Base-by-base conservation (phyloP, 78 protist species). In the Acrasis kona region DNA sequence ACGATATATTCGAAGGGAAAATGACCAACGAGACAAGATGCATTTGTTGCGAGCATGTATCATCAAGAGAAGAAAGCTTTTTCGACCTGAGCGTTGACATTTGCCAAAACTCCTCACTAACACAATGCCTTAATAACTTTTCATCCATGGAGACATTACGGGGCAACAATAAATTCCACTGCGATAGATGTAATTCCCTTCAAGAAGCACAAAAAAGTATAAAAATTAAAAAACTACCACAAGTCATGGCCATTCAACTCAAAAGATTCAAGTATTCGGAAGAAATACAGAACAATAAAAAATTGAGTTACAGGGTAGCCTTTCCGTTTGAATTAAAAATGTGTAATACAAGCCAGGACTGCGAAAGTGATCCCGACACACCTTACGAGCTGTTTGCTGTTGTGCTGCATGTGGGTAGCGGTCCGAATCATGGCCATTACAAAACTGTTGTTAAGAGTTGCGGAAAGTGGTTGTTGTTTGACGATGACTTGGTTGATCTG, bases 251-350 rank as follows among this genome's bases (percentile, higher is more conserved):
- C 34, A 37, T 94, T 28, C 97, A 94, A 41, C 88, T 91, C 12
- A 94, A 94, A 65, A 80, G 95, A 2, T 94, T 94, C 83, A 93
- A 93, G 72, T 91, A 82, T 79, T 32, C 82, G 5, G 97, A 94
- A 41, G 35, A 67, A 2, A 32, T 77, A 27, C 85, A 77, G 36
- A 74, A 83, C 31, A 74, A 65, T 66, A 72, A 65, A 36, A 94
- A 94, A 65, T 79, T 91, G 37, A 64, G 80, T 37, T 76, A 87
- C 65, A 80, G 95, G 28, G 97, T 94, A 31, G 83, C 75, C 28
- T 91, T 93, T 50, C 97, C 97, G 35, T 50, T 64, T 38, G 94
- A 90, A 65, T 84, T 88, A 10, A 71, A 76, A 12, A 77, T 10
- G 12, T 10, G 10, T 77, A 72, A 68, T 28, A n/a, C 10, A 19